phyloP scores from a whole-genome alignment of 306 rosid species.

The Castanea sativa region DNA sequence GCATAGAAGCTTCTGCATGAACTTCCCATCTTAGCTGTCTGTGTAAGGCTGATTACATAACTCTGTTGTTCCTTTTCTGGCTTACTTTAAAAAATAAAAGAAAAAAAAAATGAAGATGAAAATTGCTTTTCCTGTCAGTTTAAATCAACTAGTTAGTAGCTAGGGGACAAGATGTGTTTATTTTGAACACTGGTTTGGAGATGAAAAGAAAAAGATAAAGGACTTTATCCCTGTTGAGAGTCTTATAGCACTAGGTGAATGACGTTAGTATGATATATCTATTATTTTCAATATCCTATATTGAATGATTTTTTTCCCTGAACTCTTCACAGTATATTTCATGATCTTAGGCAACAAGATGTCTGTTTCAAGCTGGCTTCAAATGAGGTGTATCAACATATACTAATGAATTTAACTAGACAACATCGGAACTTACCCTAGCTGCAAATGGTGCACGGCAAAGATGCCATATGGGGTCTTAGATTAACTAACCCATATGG shows the following conservation, averaged over 20 bases:
- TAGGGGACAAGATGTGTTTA: constrained; percentile 55
- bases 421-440: not conserved
- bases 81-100: not conserved
- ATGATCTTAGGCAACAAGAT: constrained; percentile 32
- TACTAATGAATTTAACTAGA: too few relatives aligned
- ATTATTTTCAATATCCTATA: constrained; percentile 8
- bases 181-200: constrained; percentile 43
- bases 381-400: not conserved
- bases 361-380: constrained; percentile 70
- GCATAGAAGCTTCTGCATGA: constrained; percentile 86
- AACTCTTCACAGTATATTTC: constrained; percentile 14
- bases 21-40: constrained; percentile 66
- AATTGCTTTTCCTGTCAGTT: constrained; percentile 11
- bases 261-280: constrained; percentile 45
- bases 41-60: constrained; percentile 52
- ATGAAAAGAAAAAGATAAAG: too few relatives aligned
- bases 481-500: too few relatives aligned
- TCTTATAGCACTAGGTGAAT: constrained; percentile 22
- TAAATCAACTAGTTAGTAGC: constrained; percentile 22
- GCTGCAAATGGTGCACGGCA: not conserved
- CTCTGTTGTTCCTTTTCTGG: not conserved
- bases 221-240: too few relatives aligned
- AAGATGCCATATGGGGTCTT: too few relatives aligned
- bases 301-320: not conserved
- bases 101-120: not conserved